phyloP scores from a whole-genome alignment of 1,284 basidiomycete species.

The Ganoderma resinaceum region DNA sequence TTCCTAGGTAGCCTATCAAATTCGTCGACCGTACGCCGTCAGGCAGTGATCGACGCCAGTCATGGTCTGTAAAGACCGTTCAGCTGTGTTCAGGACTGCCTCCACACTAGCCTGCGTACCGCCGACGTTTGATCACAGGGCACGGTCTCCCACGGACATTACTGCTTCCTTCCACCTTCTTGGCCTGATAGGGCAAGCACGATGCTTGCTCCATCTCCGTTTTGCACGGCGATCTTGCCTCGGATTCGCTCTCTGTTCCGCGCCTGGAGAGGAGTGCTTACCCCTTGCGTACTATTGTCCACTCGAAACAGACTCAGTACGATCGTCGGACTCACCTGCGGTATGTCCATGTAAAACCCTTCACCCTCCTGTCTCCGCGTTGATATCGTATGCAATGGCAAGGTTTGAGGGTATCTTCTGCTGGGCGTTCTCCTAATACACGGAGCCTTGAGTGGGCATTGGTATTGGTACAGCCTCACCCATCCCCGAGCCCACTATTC shows the following conservation, averaged over 20 bases:
- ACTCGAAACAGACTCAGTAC: background rate
- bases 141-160: background rate
- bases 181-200: background rate
- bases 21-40: background rate
- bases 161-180: too few species aligned
- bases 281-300: background rate
- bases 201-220: background rate
- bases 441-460: background rate
- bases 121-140: background rate
- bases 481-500: background rate
- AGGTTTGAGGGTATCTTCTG: background rate
- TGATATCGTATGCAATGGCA: background rate
- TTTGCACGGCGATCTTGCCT: background rate
- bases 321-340: background rate
- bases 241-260: background rate
- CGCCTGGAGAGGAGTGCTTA: background rate
- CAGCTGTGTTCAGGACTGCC: background rate
- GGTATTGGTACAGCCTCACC: background rate
- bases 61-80: background rate
- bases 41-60: background rate
- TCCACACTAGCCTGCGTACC: background rate
- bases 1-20: too few species aligned
- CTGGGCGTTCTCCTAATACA: too few species aligned
- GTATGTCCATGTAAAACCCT: background rate
- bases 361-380: background rate